Base-by-base conservation (phyloP, 768 basidiomycete species). In the Agaricus bisporus region DNA sequence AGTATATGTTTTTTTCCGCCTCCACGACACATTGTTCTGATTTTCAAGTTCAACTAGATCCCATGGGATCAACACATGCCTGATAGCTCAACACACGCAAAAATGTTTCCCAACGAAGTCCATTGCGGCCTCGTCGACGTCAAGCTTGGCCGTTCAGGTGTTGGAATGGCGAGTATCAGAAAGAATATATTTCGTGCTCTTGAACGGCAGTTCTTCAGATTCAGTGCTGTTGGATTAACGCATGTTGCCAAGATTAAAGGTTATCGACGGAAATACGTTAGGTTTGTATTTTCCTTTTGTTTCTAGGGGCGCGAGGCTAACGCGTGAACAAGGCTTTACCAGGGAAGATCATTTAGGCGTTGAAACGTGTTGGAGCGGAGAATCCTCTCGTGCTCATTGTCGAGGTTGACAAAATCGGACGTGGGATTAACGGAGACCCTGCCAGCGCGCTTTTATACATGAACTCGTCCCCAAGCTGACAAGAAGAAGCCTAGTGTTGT, bases 221-320 rank as follows among this genome's bases (percentile, higher is more conserved):
- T 99, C 72, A 92, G 89, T 8, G 95, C 98, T 4, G 95, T 95
- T 58, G 95, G 97, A 12, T 69, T 99, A 64, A 92, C 92, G 44
- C 97, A 99, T 66, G 94, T 98, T 1, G 97, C 97, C 51, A 97
- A 98, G 78, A 98, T 99, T 64, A 98, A 98, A 71, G 97, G 97
- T 1, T 95, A 99, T 64, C 73, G 97, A 62, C 75, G 97, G 66
- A 99, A 95, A n/a, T 98, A 97, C 64, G 91, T 95, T 49, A 91
- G 89, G 86, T 89, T 54, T 41, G 85, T 73, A 2, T 9, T 46
- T 20, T 12, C 46, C 32, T 32, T 26, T 37, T 41, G n/a, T 55
- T 51, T 39, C 37, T 55, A 3, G 43, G 26, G 15, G 17, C 49
- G 20, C 32, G 37, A 56, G 15, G 38, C 41, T 35, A 22, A 18